Base-by-base conservation (phyloP, 2,329 filamentous ascomycete species). In the Alternaria arbusti region DNA sequence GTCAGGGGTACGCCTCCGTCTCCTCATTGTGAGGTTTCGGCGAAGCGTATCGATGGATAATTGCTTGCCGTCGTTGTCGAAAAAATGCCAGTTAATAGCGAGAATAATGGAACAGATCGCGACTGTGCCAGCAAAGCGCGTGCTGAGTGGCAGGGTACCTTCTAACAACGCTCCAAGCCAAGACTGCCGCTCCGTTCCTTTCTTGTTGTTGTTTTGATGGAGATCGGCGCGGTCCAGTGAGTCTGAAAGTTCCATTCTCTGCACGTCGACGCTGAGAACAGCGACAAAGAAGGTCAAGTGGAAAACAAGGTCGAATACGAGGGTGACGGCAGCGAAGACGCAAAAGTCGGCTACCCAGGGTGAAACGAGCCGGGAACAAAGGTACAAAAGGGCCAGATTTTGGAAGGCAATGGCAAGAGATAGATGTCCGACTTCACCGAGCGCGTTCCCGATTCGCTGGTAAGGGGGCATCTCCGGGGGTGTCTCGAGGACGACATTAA, bases 231-330 rank as follows among this genome's bases (percentile, higher is more conserved):
- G 76, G 40, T 82, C 88, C 10, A 94, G 81, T 3, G 90, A 89
- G 74, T 95, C 91, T 69, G 89, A 88, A 0, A 95, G 85, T 80
- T 95, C 92, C 61, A 91, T 88, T 69, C 92, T 86, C 22, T 89
- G 87, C 10, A 95, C 91, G 76, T 95, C 92, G 46, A 95, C 89
- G 72, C 91, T 94, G 23, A 95, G 82, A 12, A 95, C 91, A 1
- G 91, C 88, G 4, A 94, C 84, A 73, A 95, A 94, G 80, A 94
- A 94, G 0, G 91, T 94, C 8, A 92, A 86, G 22, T 94, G 84
- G 72, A 91, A 94, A 72, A 94, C 89, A 65, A 91, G 91, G 78
- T 95, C 92, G 71, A 94, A 90, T 1, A 91, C 80, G 13, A 93
- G 87, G 1, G 91, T 92, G 55, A 94, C 87, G 3, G 89, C 89